Base-by-base conservation (phyloP, 805 yeast species). In the Nematodospora valgi region DNA sequence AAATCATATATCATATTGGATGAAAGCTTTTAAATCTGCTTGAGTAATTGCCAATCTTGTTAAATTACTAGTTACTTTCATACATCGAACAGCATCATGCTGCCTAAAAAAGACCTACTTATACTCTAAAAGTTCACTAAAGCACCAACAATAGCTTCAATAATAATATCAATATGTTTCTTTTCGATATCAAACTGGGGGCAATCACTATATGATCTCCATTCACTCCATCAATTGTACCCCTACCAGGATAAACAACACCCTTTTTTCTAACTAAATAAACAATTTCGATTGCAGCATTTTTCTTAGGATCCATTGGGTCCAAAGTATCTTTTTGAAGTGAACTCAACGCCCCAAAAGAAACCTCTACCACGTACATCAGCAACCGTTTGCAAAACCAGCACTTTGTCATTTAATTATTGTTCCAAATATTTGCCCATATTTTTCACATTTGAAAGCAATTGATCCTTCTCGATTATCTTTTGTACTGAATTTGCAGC, bases 321-420 rank as follows among this genome's bases (percentile, higher is more conserved):
- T 70, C n/a, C n/a, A n/a, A n/a, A n/a, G n/a, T n/a, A n/a, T n/a
- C n/a, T n/a, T n/a, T n/a, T n/a, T n/a, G n/a, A n/a, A 36, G 74
- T 81, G 40, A 75, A 62, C 52, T 78, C 82, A 30, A 78, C 47
- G 6, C 76, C 62, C 68, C 78, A 64, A 54, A 78, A 77, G 27
- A 73, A 69, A 40, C 82, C 83, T 37, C 71, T 58, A 37, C 84
- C 84, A 52, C 84, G 65, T 26, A 78, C 66, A 46, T 78, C 78
- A 39, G 79, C 82, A 12, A 67, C 76, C 22, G 45, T 45, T 15
- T 19, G 20, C 18, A 23, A 10, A 6, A 5, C 11, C 23, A 21
- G 10, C 1, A 30, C 10, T 23, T 17, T 12, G 19, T 55, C 55
- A 39, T 56, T 53, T 32, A 74, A 53, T 43, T 51, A 55, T 12